Conservation (phyloP, 2,329 filamentous ascomycete species). For the Colletotrichum lini region DNA sequence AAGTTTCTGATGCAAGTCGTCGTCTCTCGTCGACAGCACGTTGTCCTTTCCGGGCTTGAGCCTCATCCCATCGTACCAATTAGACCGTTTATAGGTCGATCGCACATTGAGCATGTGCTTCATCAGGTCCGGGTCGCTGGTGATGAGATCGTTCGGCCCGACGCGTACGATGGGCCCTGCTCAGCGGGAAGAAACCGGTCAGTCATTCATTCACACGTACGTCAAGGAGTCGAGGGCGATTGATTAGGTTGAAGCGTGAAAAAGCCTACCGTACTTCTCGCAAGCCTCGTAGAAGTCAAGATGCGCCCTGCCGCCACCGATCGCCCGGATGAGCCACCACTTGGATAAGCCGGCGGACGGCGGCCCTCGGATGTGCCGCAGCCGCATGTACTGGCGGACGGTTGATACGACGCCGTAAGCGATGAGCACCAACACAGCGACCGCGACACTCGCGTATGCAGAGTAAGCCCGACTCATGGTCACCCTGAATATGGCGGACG, state of each 20-base stretch:
- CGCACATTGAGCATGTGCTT: conserved; percentile 55
- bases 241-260: background rate
- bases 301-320: conserved; percentile 51
- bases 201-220: background rate
- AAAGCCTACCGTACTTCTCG: conserved; percentile 51
- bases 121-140: conserved; percentile 56
- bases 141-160: conserved; percentile 59
- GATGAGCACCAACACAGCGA: conserved; percentile 36
- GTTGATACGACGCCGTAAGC: conserved; percentile 37
- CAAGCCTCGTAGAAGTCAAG: conserved; percentile 54
- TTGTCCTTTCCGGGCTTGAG: conserved; percentile 69
- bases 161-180: conserved; percentile 57
- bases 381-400: conserved; percentile 51
- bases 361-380: conserved; percentile 59
- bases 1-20: conserved; percentile 57
- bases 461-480: conserved; percentile 23
- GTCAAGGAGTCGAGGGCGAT: too few relatives aligned
- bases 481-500: background rate
- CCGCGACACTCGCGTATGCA: conserved; percentile 9
- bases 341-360: conserved; percentile 55
- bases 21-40: conserved; percentile 65
- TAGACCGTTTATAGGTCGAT: conserved; percentile 53
- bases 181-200: background rate
- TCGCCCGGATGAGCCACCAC: conserved; percentile 54
- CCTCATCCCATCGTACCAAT: conserved; percentile 64